Conservation (phyloP, 331 rosid genomes). For the Erythrophleum ivorense region DNA sequence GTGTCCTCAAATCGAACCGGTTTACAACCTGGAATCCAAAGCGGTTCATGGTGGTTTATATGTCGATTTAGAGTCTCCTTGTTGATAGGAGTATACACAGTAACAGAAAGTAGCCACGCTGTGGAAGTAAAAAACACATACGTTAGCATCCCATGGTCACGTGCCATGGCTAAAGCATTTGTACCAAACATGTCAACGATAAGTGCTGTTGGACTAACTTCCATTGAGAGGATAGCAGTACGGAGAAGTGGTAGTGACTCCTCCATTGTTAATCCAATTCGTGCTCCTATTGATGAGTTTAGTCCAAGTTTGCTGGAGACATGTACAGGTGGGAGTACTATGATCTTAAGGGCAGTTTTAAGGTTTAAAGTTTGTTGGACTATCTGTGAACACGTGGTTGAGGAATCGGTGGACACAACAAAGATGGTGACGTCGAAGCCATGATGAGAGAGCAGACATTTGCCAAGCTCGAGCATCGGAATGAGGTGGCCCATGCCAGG, state of each 20-base stretch:
- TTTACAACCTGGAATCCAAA: neutral
- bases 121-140: neutral
- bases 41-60: neutral
- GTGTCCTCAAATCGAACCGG: neutral
- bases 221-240: neutral
- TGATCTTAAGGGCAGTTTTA: neutral
- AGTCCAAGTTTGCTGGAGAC: neutral
- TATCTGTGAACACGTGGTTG: slow-evolving; percentile 9
- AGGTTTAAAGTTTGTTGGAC: slow-evolving; percentile 1
- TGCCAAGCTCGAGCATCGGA: slow-evolving; percentile 20
- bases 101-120: neutral
- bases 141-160: slow-evolving; percentile 9
- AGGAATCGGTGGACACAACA: slow-evolving; percentile 3
- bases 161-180: neutral
- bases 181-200: slow-evolving; percentile 13
- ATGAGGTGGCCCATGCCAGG: slow-evolving; percentile 15
- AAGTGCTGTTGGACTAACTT: neutral
- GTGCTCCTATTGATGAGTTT: neutral
- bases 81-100: neutral
- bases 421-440: slow-evolving; percentile 27
- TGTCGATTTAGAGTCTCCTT: neutral
- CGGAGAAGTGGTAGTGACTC: neutral
- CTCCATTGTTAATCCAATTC: neutral
- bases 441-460: slow-evolving; percentile 12
- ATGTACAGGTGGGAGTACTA: neutral